Evolutionary conservation across 192 early-diverging fungal species (phyloP), one percentile per base, ranked within the genome.

Genomic region (Coemansia asiatica): DNA sequence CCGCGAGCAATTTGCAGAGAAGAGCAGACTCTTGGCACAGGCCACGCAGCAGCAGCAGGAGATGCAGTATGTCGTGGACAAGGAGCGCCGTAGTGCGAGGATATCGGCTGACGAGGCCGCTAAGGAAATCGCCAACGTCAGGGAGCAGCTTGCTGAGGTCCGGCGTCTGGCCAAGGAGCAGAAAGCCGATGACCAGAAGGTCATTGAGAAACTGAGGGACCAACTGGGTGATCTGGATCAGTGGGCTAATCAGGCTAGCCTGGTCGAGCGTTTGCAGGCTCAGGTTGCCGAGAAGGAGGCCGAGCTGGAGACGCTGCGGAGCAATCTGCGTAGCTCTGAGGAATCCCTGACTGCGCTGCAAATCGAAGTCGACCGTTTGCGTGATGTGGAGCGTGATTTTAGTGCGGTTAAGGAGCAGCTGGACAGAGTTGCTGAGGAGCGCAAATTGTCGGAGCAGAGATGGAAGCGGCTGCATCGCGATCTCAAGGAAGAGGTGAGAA

Each of bases 391-490:
- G 68, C 59, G 49, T 22, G 76, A 83, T 6, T 56, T 71, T 12
- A 23, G 19, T 4, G 22, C 63, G 0, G 70, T 61, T n/a, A 59
- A 69, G 7, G 69, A 71, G 48, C 59, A 64, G 44, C 68, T 72
- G 38, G 60, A 46, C 0, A 71, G 73, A 6, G 66, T 67, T 4
- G 67, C 53, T 6, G 77, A 83, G 12, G 77, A 83, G 66, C 71
- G 71, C 56, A 63, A 58, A n/a, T 46, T 83, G 47, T 62, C 76
- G 0, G 82, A 83, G 61, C 64, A 75, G 53, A 72, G 76, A 23
- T 83, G 82, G 82, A 75, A 74, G 67, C 66, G 76, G 0, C 71
- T 83, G 25, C 76, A 79, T 46, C 69, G 77, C 9, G 82, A 79
- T 29, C 54, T 83, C 28, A 83, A 83, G 56, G 77, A 83, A 10